Evolutionary conservation across 2,329 filamentous ascomycete species (phyloP), one percentile per base, ranked within the genome.

Genomic region (Eurotiales sp.): DNA sequence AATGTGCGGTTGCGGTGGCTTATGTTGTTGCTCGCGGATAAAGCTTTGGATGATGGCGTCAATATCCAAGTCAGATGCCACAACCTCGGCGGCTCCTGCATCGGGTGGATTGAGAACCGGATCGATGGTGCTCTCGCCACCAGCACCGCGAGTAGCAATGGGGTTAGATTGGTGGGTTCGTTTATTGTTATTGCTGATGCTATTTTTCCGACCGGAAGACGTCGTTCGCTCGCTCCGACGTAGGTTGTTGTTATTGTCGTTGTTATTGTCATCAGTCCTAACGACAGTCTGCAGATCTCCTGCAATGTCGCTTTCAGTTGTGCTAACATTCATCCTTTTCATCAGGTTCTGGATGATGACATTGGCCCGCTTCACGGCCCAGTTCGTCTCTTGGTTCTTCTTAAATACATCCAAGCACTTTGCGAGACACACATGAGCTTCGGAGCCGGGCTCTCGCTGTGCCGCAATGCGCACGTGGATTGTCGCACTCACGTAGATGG

Each of bases 401-500:
- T 68, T 59, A 21, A 80, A 77, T 0, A 78, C 71, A 0, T 68
- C 67, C 1, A 79, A 57, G 50, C 76, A 80, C 0, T 70, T 73
- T 23, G 69, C 65, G 0, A 79, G 63, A 40, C 64, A 67, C 2
- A 60, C 54, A 52, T 75, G 69, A 0, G 74, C 70, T 3, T 71
- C 66, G 0, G 72, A 75, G 0, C 65, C 64, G 0, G 60, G 61
- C 7, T 68, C 66, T 8, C 73, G 67, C 39, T 74, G 73, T 3
- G 78, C 75, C 0, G 78, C 77, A 5, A 77, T 75, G 3, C 77
- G 76, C 0, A 73, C 74, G 46, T 77, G 73, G 15, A 81, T 79
- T 0, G 77, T 81, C 0, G 77, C 77, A 3, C 72, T 72, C 1
- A 80, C 77, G 52, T 81, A 82, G 0, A 76, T 79, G 0, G 79